Evolutionary conservation across 805 yeast genomes (phyloP), one percentile per base, ranked within the genome.

Genomic region (Wickerhamiella hasegawae): DNA sequence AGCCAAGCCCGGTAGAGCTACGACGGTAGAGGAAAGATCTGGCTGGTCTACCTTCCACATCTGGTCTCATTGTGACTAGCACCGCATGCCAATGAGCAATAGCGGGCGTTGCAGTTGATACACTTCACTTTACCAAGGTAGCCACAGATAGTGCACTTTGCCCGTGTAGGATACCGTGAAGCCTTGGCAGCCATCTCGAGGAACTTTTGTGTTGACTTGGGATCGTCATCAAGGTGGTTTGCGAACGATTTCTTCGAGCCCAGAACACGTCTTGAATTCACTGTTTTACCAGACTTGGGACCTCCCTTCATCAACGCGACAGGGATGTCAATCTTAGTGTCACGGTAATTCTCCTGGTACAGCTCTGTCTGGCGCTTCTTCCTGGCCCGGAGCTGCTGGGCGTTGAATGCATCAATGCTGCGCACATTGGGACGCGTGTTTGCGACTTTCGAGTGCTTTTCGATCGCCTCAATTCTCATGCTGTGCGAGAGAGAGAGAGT

Each of bases 191-290:
- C 52, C n/a, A 54, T 49, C 4, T 50, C 45, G 26, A 42, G 36
- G 37, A 46, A 57, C 22, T 40, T 32, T 24, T 45, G 46, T 3
- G 59, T 49, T 6, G 54, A 49, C 5, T 39, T 32, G 2, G 53
- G 54, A 37, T 62, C 67, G 34, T 62, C 67, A 35, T 62, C 67
- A 28, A 59, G 46, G 29, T 54, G 54, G 33, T 61, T 60, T 5
- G 51, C 47, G 14, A 61, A 42, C 1, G 60, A 49, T 38, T 60
- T 61, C 29, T 51, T 52, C 6, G 63, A 55, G 5, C 48, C 58
- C 9, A 62, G 45, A 10, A 62, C 53, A 29, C 60, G 52, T 9
- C 64, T 43, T 3, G 55, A 44, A 31, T 50, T 54, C 16, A 51
- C 49, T 0, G 59, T 52, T 26, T 44, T 46, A 17, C 52, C 52